Percentiles rank a stretch among this genome's conserved stretches.
Conservation (phyloP, 139 green algal species). For the Ostreobium quekettii region DNA sequence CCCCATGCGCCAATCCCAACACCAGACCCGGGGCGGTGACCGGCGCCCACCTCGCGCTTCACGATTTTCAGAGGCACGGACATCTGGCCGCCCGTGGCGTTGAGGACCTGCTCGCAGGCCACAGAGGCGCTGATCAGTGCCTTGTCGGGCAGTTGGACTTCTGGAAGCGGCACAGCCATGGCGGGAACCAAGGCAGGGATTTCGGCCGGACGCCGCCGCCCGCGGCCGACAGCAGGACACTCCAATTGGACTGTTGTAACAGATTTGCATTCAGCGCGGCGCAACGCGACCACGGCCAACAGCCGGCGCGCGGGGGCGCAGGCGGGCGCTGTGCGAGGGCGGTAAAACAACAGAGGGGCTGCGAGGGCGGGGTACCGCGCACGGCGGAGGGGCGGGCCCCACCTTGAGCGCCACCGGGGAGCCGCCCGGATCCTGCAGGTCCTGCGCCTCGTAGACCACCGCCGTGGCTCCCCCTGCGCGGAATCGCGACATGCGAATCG, state of each 20-base stretch:
- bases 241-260: conserved; percentile 7
- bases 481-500: not conserved
- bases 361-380: conserved; percentile 21
- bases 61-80: conserved; percentile 5
- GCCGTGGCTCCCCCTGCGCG: conserved; percentile 42
- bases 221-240: too few species aligned
- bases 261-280: conserved; percentile 32
- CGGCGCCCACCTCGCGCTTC: conserved; percentile 1
- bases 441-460: conserved; percentile 46
- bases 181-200: too few species aligned
- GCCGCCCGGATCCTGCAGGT: not conserved
- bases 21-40: not conserved
- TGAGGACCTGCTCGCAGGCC: not conserved
- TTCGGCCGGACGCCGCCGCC: too few species aligned
- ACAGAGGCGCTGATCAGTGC: not conserved
- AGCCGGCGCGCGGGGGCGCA: too few species aligned
- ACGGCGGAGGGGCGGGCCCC: not conserved
- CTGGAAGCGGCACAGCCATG: too few species aligned
- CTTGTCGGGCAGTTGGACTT: too few species aligned
- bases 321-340: too few species aligned
- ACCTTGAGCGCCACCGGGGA: conserved; percentile 18
- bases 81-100: not conserved
- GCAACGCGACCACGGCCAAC: too few species aligned
- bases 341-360: too few species aligned
- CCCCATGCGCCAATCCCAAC: too few species aligned